Percentiles rank a stretch among this genome's conserved stretches.
Evolutionary conservation across 2,329 filamentous ascomycete species (phyloP).

Genomic region (Periconia sp.): DNA sequence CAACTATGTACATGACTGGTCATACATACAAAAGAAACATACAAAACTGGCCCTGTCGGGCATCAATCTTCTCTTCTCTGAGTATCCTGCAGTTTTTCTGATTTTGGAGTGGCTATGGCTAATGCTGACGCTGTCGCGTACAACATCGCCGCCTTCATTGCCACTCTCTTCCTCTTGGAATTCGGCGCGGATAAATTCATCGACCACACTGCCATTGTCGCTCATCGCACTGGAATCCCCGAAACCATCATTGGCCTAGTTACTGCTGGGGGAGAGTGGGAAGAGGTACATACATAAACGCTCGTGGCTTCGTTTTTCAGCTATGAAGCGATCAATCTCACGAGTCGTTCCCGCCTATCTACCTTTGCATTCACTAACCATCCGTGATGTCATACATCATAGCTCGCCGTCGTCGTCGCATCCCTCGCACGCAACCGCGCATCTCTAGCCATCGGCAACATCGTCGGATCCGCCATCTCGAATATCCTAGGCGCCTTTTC

Average conservation of each 20-base stretch:
- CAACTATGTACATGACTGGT: no score
- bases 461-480: slow-evolving; percentile 57
- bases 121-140: slow-evolving; percentile 42
- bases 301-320: background rate
- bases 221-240: slow-evolving; percentile 48
- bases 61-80: no score
- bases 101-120: slow-evolving; percentile 4
- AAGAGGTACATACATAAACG: slow-evolving; percentile 58
- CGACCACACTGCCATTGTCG: slow-evolving; percentile 53
- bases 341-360: no score
- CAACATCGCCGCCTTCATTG: slow-evolving; percentile 48
- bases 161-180: slow-evolving; percentile 54
- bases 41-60: no score
- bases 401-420: slow-evolving; percentile 54
- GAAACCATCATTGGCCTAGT: slow-evolving; percentile 54
- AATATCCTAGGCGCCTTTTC: slow-evolving; percentile 60
- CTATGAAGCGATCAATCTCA: no score
- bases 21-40: no score
- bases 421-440: slow-evolving; percentile 50
- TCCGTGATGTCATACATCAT: slow-evolving; percentile 1
- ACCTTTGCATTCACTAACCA: slow-evolving; percentile 1
- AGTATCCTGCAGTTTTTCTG: background rate
- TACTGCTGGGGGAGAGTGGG: slow-evolving; percentile 58
- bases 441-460: slow-evolving; percentile 56
- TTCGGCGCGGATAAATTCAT: slow-evolving; percentile 57